Base-by-base conservation (phyloP, 495 filamentous ascomycete genomes). In the Hypomontagnella monticulosa region DNA sequence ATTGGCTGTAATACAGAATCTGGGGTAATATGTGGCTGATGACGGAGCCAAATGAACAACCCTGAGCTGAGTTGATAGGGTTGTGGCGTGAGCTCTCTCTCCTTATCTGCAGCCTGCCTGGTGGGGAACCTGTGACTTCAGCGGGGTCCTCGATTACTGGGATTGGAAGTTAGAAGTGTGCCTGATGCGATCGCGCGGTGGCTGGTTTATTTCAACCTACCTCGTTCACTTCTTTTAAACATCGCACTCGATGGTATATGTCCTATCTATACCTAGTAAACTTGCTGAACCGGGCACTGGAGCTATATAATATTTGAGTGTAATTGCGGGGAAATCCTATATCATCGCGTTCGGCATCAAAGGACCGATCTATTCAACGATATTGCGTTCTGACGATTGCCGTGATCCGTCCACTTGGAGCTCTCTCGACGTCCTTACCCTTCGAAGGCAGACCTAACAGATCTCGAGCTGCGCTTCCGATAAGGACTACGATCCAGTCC, bases 81-180 rank as follows among this genome's bases (percentile, higher is more conserved):
- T 1, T 56, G 71, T 73, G 71, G 71, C 71, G 64, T 55, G 68
- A 73, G 71, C 71, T 73, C 16, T 41, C 34, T 42, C 8, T 40
- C 10, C 18, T 47, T 27, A 30, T 20, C 14, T 32, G 23, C n/a
- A 38, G 14, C 34, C 56, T 23, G 14, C 18, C 11, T 42, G 38
- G 47, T 46, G 47, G 38, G 47, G 37, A 48, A 43, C 11, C 20
- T 37, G 60, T 65, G 60, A 68, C 57, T 58, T 65, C 47, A 62
- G 69, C 64, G 69, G 64, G 69, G 60, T 55, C 14, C 41, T 34
- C 51, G 27, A 56, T 34, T 23, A 11, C 19, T 50, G 51, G 49
- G 47, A 30, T 27, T 53, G 23, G 18, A 18, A 51, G 14, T 36
- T 9, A 40, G 43, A 52, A 23, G 38, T 41, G 38, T 60, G 48